Percentiles rank a stretch among this genome's conserved stretches.
phyloP scores from a whole-genome alignment of 352 stramenopile species.

The Pythium brassicae region DNA sequence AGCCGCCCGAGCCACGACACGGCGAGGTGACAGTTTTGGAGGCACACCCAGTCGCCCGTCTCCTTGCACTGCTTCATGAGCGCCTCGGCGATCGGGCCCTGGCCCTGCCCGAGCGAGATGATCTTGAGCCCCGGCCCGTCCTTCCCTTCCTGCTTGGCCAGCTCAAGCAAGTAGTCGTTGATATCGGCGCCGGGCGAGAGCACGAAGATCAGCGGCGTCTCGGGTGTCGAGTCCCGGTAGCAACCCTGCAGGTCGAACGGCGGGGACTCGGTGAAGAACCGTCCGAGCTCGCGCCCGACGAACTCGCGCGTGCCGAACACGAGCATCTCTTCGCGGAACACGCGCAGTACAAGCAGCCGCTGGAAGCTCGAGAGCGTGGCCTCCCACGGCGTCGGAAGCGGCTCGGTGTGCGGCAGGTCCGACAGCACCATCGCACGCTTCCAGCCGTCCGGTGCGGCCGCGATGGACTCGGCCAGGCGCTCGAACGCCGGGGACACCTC shows the following conservation, averaged over 20 bases:
- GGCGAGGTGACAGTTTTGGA: conserved; percentile 94
- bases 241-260: conserved; percentile 91
- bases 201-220: conserved; percentile 93
- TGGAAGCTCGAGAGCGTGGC: conserved; percentile 83
- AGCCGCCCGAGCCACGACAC: conserved; percentile 88
- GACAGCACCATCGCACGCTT: conserved; percentile 71
- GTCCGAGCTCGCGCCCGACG: conserved; percentile 71
- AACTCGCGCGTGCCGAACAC: conserved; percentile 87
- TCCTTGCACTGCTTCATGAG: conserved; percentile 88
- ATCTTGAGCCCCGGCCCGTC: conserved; percentile 86
- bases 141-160: conserved; percentile 89
- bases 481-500: conserved; percentile 56
- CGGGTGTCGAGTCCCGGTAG: conserved; percentile 89
- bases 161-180: conserved; percentile 91
- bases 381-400: conserved; percentile 68
- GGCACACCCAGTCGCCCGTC: conserved; percentile 92
- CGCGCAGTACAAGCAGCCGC: conserved; percentile 85
- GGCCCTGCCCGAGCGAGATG: conserved; percentile 92
- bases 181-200: conserved; percentile 91
- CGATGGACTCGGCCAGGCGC: conserved; percentile 40
- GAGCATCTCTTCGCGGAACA: conserved; percentile 89
- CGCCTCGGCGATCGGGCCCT: conserved; percentile 89
- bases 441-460: conserved; percentile 52
- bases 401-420: conserved; percentile 70
- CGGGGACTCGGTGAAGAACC: conserved; percentile 87